Conservation (phyloP, 371 early-diverging fungal genomes). For the Cladochytrium tenue region DNA sequence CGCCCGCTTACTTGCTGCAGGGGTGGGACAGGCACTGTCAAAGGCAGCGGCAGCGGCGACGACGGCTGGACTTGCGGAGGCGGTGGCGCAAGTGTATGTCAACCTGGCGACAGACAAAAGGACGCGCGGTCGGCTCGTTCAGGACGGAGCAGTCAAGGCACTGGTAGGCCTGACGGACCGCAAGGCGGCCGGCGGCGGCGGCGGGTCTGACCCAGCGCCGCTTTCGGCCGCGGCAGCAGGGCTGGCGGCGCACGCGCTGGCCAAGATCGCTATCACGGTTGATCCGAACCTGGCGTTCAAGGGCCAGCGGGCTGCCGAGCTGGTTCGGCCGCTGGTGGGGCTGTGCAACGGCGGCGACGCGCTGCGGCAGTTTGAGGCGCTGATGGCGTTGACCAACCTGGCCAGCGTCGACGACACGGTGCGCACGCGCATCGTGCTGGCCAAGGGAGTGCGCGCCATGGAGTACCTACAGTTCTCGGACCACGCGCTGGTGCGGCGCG, state of each 20-base stretch:
- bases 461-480: slow-evolving; percentile 80
- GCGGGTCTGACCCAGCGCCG: background rate
- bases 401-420: slow-evolving; percentile 56
- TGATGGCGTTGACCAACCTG: slow-evolving; percentile 92
- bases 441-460: slow-evolving; percentile 67
- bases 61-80: slow-evolving; percentile 30
- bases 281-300: slow-evolving; percentile 84
- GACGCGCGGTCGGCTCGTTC: slow-evolving; percentile 76
- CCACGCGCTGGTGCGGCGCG: slow-evolving; percentile 80
- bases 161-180: slow-evolving; percentile 48
- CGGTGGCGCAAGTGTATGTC: slow-evolving; percentile 68
- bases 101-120: slow-evolving; percentile 70
- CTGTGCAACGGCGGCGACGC: slow-evolving; percentile 59
- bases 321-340: slow-evolving; percentile 45
- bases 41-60: background rate
- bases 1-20: slow-evolving; percentile 53
- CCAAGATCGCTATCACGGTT: slow-evolving; percentile 86
- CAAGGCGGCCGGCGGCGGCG: slow-evolving; percentile 20
- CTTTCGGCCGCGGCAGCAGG: slow-evolving; percentile 18
- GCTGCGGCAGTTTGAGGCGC: slow-evolving; percentile 82
- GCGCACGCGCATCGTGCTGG: slow-evolving; percentile 42
- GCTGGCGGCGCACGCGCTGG: slow-evolving; percentile 78
- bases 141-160: slow-evolving; percentile 75
- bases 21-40: slow-evolving; percentile 57
- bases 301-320: slow-evolving; percentile 50